Evolutionary conservation across 140 eudicot species (phyloP), one percentile per base, ranked within the genome.

Genomic region (Cichorium intybus): DNA sequence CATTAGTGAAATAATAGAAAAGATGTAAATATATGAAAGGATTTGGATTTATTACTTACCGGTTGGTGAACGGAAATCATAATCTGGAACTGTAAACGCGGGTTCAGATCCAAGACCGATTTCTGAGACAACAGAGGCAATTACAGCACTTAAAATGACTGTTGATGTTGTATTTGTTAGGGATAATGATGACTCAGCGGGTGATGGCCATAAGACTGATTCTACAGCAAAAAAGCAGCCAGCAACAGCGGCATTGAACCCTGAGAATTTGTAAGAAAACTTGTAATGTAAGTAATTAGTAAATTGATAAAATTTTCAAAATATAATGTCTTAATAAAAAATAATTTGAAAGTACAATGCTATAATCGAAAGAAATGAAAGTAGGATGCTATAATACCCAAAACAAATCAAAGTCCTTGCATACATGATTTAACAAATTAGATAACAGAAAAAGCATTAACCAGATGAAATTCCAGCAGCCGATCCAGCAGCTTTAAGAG

Each of bases 381-480:
- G n/a, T n/a, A n/a, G n/a, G n/a, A n/a, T n/a, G n/a, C n/a, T n/a
- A n/a, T n/a, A n/a, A n/a, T n/a, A n/a, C n/a, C n/a, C n/a, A n/a
- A n/a, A n/a, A n/a, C n/a, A n/a, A n/a, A n/a, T n/a, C n/a, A n/a
- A n/a, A n/a, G n/a, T n/a, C n/a, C n/a, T n/a, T n/a, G n/a, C n/a
- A n/a, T n/a, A n/a, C 11, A 31, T 28, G 33, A 17, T 31, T 18
- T 22, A 49, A 22, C n/a, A 31, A 66, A 68, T 29, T 29, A 17
- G 10, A 46, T 69, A 45, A 56, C 47, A 11, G 51, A n/a, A 64
- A 27, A 23, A 69, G 37, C 14, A 66, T 75, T 66, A 74, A 90
- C 97, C 97, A 73, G 97, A 87, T 71, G 97, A 81, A 65, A 91
- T 81, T 72, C 97, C 97, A 57, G 97, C 97, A 76, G 96, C 97